Conservation (phyloP, 352 stramenopile species). For the Phytopythium cucurbitacearum region DNA sequence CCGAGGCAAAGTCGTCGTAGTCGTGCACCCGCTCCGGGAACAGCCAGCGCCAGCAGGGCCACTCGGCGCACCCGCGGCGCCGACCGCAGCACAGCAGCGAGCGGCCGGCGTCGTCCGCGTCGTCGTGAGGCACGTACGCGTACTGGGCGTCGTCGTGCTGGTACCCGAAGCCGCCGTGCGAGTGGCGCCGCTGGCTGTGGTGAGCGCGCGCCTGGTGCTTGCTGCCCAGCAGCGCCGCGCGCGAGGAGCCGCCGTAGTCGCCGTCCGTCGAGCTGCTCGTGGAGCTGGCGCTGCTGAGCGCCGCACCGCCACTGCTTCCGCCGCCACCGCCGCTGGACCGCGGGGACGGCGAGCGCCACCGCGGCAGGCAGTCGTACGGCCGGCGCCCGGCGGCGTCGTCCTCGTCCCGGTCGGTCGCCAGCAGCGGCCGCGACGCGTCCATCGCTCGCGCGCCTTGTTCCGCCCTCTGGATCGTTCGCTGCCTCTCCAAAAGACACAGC, state of each 20-base stretch:
- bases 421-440: slow-evolving; percentile 46
- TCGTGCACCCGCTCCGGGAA: slow-evolving; percentile 47
- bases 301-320: background rate
- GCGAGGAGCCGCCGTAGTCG: too few relatives aligned
- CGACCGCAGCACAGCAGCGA: slow-evolving; percentile 9
- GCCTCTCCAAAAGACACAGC: too few relatives aligned
- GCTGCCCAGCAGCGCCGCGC: too few relatives aligned
- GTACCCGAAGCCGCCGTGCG: too few relatives aligned
- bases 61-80: slow-evolving; percentile 26
- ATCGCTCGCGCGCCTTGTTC: slow-evolving; percentile 11
- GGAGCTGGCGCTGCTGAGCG: too few relatives aligned
- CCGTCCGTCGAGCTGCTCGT: too few relatives aligned
- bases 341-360: slow-evolving; percentile 15
- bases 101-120: slow-evolving; percentile 11
- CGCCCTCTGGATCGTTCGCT: too few relatives aligned
- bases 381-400: slow-evolving; percentile 11
- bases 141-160: slow-evolving; percentile 1
- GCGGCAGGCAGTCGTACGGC: slow-evolving; percentile 17
- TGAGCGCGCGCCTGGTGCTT: too few relatives aligned
- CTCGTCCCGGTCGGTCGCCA: slow-evolving; percentile 31
- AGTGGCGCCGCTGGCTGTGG: too few relatives aligned
- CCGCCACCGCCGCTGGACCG: slow-evolving; percentile 1
- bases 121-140: slow-evolving; percentile 9
- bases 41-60: slow-evolving; percentile 62
- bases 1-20: slow-evolving; percentile 64